phyloP scores from a whole-genome alignment of 2,329 filamentous ascomycete species.

The Fusarium lateritium region DNA sequence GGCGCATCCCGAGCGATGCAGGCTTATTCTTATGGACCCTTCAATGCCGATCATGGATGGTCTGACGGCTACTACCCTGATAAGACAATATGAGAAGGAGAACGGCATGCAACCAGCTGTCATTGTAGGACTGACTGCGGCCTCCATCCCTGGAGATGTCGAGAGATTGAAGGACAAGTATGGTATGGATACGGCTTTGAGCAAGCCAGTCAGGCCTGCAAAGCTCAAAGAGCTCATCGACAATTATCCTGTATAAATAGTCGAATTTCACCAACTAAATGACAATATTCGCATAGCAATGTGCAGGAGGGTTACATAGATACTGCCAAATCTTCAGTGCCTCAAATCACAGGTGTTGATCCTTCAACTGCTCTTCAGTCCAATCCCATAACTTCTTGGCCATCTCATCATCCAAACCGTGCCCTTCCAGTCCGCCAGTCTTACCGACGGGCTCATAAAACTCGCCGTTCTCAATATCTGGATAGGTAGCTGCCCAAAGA shows the following conservation, averaged over 20 bases:
- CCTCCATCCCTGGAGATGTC: no score
- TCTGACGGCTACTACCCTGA: background rate
- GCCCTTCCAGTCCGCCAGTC: background rate
- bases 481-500: background rate
- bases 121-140: constrained; percentile 8
- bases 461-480: background rate
- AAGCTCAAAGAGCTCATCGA: background rate
- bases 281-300: background rate
- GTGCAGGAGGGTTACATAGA: background rate
- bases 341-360: accelerated
- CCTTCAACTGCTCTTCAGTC: constrained; percentile 10
- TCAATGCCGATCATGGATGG: constrained; percentile 27
- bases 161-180: background rate
- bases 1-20: constrained; percentile 3
- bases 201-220: background rate
- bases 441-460: constrained; percentile 25
- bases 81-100: constrained; percentile 8
- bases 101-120: constrained; percentile 6
- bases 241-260: background rate
- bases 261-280: background rate
- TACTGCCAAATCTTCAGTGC: accelerated
- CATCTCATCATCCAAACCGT: constrained; percentile 4
- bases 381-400: constrained; percentile 12
- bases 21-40: constrained; percentile 10
- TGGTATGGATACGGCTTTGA: constrained; percentile 9